A percentile compares a stretch with the other conserved stretches of the same genome.
Conservation (phyloP, 352 stramenopile genomes). For the Stramenopiles sp. region DNA sequence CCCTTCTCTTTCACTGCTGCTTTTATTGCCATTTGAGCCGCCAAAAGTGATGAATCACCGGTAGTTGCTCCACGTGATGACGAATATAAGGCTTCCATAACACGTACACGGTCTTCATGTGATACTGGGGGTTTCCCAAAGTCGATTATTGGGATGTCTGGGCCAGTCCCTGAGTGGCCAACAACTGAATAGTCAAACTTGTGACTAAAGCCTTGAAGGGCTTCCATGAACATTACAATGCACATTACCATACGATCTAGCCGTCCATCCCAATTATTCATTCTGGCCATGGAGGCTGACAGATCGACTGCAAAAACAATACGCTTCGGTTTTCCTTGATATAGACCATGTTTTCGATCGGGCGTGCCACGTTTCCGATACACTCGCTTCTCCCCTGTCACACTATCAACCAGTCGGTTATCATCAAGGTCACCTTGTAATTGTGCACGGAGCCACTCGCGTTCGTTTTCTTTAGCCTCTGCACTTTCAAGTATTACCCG, state of each 20-base stretch:
- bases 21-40: neutral
- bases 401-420: neutral
- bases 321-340: neutral
- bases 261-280: neutral
- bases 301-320: neutral
- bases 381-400: neutral
- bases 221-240: neutral
- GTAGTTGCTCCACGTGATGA: neutral
- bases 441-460: neutral
- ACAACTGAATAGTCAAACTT: neutral
- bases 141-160: neutral
- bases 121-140: neutral
- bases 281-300: neutral
- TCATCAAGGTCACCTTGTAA: neutral
- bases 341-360: neutral
- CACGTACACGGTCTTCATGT: neutral
- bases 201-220: neutral
- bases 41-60: neutral
- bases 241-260: neutral
- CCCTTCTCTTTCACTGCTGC: neutral
- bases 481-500: neutral
- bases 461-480: slow-evolving; percentile 4
- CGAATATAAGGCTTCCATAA: neutral
- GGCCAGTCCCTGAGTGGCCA: neutral
- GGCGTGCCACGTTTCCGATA: neutral